Conservation (phyloP, 805 yeast genomes). For the Blastobotrys chiropterorum region DNA sequence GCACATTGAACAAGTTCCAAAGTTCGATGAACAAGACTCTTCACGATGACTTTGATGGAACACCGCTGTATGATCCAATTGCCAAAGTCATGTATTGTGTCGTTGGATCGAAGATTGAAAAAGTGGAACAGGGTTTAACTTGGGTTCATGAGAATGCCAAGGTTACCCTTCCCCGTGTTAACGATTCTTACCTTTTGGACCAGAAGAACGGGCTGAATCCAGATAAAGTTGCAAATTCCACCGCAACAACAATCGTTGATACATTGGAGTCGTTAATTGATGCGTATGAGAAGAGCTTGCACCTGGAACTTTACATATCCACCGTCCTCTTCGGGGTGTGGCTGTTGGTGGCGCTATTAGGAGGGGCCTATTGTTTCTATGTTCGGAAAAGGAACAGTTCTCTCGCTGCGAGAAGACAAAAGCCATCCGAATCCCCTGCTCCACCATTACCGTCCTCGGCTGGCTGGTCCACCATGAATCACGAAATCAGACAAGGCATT, state of each 20-base stretch:
- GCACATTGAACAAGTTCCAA: constrained; percentile 54
- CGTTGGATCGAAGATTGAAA: constrained; percentile 62
- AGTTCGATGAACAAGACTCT: constrained; percentile 54
- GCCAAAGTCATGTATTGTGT: constrained; percentile 70
- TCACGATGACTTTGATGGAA: constrained; percentile 54
- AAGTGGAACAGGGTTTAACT: constrained; percentile 62
- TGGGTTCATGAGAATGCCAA: constrained; percentile 70
- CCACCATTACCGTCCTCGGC: background rate
- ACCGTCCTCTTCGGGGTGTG: constrained; percentile 8
- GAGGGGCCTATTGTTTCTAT: constrained; percentile 8
- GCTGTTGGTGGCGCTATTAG: constrained; percentile 11
- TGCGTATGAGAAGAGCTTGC: constrained; percentile 8
- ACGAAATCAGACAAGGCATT: background rate
- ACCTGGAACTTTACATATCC: constrained; percentile 13
- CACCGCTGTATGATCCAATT: constrained; percentile 60
- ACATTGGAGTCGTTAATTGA: constrained; percentile 7
- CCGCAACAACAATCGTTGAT: constrained; percentile 2
- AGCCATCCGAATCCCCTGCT: background rate
- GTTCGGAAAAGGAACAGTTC: background rate
- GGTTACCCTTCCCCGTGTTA: constrained; percentile 50
- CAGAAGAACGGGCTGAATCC: background rate
- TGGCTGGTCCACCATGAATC: background rate
- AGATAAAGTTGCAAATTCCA: background rate
- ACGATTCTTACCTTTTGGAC: constrained; percentile 27
- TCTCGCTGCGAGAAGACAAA: background rate